A percentile compares a stretch with the other conserved stretches of the same genome.
phyloP scores from a whole-genome alignment of 441 rosid species.

The Corymbia citriodora region DNA sequence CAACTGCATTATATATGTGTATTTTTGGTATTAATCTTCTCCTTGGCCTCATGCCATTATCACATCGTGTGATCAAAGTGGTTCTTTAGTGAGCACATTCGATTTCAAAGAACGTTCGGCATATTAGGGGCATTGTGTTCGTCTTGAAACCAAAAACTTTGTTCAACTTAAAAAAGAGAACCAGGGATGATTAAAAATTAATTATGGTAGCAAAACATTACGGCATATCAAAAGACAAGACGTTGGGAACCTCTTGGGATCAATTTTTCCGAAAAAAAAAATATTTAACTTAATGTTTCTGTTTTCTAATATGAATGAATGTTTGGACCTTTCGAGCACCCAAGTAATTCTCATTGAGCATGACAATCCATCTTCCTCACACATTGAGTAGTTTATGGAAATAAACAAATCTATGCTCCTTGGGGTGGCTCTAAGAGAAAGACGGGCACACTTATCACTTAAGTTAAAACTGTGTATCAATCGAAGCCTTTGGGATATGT shows the following conservation, averaged over 20 bases:
- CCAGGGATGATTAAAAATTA: not conserved
- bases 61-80: not conserved
- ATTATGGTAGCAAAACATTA: not conserved
- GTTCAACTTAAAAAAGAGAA: not conserved
- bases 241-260: not conserved
- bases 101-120: not conserved
- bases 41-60: not conserved
- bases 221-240: not conserved
- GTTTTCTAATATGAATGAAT: not conserved
- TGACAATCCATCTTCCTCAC: not conserved
- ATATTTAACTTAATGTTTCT: not conserved
- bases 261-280: not conserved
- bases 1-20: too few relatives aligned
- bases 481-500: rapidly evolving
- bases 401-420: not conserved
- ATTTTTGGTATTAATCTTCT: not conserved
- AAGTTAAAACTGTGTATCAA: not conserved
- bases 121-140: not conserved
- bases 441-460: not conserved
- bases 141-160: not conserved
- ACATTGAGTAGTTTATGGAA: not conserved
- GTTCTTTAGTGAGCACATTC: not conserved
- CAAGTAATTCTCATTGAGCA: not conserved
- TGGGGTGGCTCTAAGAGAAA: not conserved
- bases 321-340: not conserved